Conservation (phyloP, 1,284 basidiomycete species). For the Prillingera fragicola region DNA sequence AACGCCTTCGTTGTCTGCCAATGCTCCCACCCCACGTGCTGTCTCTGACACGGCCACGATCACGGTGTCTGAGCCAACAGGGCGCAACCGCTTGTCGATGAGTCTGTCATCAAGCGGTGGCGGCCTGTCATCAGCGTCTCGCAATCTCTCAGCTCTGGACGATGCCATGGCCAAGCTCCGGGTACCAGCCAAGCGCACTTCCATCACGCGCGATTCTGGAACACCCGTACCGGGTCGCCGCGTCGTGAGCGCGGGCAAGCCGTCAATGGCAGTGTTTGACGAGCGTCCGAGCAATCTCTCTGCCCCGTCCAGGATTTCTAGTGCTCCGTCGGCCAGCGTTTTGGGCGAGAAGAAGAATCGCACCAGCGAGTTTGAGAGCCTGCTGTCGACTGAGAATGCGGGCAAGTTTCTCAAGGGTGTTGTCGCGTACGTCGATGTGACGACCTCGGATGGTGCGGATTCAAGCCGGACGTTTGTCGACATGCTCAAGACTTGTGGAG, state of each 20-base stretch:
- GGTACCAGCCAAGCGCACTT: conserved; percentile 2
- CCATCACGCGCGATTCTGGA: not conserved
- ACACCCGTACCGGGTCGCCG: no score
- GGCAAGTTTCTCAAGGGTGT: conserved; percentile 59
- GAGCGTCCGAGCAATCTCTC: conserved; percentile 12
- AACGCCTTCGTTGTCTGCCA: not conserved
- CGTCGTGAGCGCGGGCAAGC: no score
- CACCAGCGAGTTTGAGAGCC: not conserved
- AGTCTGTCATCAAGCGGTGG: conserved; percentile 26
- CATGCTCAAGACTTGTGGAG: conserved; percentile 74
- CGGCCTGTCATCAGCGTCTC: conserved; percentile 33
- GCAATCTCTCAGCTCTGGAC: conserved; percentile 34
- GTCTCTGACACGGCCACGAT: no score
- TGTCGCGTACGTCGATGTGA: conserved; percentile 81
- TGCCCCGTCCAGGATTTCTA: conserved; percentile 1
- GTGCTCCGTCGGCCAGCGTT: not conserved
- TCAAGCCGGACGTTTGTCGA: conserved; percentile 76
- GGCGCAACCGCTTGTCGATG: conserved; percentile 7
- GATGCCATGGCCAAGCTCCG: conserved; percentile 41
- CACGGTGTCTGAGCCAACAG: conserved; percentile 5
- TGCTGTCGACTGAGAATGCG: conserved; percentile 4
- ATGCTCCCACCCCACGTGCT: not conserved
- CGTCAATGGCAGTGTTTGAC: no score
- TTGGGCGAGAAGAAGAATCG: not conserved
- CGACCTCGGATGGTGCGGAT: conserved; percentile 78